Base-by-base conservation (phyloP, 495 filamentous ascomycete species). In the Pseudoneurospora amorphoporcata region DNA sequence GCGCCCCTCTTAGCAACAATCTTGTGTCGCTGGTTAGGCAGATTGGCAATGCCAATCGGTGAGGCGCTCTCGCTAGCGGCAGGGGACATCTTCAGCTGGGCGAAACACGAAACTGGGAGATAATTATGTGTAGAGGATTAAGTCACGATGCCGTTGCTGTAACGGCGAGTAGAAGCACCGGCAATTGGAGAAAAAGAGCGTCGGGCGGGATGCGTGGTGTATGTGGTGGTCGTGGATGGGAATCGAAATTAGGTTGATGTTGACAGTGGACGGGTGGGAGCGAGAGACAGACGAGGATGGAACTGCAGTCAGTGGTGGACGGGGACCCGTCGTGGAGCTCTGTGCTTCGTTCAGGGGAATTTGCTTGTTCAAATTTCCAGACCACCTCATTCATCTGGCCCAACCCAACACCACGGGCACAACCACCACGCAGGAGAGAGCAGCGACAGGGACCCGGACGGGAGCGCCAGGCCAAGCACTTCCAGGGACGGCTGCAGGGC, bases 21-120 rank as follows among this genome's bases (percentile, higher is more conserved):
- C 89, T 99, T 99, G 88, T 99, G 95, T 81, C 95, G 90, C 87
- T 98, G 94, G 86, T 97, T 97, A 77, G 95, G 94, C 80, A 97
- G 86, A 87, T 99, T 99, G 88, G 95, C 95, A 91, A 99, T 98
- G 87, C 95, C 95, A 92, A 98, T 98, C 79, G 93, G 94, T 80
- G 92, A 92, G 74, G 92, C 91, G 81, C 91, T 92, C 84, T 97
- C 94, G 76, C 89, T 90, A 80, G 91, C 90, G 78, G 89, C 84
- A 75, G 88, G 87, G 80, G 91, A 87, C 92, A 94, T 94, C 82
- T 81, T 89, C 85, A 74, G 68, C 73, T 71, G 75, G 40, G 7
- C 41, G 69, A 73, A 41, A 69, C 70, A 71, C 68, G 69, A 61
- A 73, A 65, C 45, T 68, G 45, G 45, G 68, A 45, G 42, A 70